Percentiles rank a stretch among this genome's conserved stretches.
Conservation (phyloP, 768 basidiomycete genomes). For the Grammothele lineata region DNA sequence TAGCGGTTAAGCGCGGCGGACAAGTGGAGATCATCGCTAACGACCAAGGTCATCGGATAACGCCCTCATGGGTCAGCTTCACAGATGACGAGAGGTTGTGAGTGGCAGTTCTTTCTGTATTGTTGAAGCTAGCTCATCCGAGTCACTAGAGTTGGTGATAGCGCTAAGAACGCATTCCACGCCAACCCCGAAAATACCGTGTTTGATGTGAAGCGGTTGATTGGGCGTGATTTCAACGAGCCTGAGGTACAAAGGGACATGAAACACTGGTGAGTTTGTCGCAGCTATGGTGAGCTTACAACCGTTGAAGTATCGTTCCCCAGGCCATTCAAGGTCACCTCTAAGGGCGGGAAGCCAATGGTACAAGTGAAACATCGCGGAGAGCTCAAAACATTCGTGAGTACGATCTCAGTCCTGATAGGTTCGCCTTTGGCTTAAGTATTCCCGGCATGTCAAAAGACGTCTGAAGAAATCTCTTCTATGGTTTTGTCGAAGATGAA, state of each 20-base stretch:
- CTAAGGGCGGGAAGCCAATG: conserved; percentile 41
- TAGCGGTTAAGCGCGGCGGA: conserved; percentile 18
- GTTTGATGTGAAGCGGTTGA: conserved; percentile 91
- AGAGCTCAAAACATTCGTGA: conserved; percentile 41
- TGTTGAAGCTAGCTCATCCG: conserved; percentile 1
- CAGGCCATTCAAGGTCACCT: conserved; percentile 29
- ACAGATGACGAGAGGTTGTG: conserved; percentile 42
- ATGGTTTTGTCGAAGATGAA: conserved; percentile 45
- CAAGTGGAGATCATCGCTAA: conserved; percentile 47
- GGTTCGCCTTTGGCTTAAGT: neutral
- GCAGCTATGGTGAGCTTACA: no score
- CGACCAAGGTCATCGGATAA: conserved; percentile 45
- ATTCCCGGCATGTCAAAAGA: conserved; percentile 5
- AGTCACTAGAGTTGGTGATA: conserved; percentile 78
- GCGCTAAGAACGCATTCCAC: conserved; percentile 90
- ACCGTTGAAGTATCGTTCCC: conserved; percentile 2
- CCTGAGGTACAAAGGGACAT: conserved; percentile 64
- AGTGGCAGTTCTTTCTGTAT: neutral
- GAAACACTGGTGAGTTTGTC: neutral
- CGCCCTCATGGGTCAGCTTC: conserved; percentile 51
- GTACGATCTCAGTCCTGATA: conserved; percentile 3
- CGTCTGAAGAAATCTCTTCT: conserved; percentile 41
- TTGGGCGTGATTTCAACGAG: conserved; percentile 77
- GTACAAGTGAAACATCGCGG: conserved; percentile 45
- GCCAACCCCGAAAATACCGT: conserved; percentile 87